Base-by-base conservation (phyloP, 1,284 basidiomycete genomes). In the Blastosporella zonata region DNA sequence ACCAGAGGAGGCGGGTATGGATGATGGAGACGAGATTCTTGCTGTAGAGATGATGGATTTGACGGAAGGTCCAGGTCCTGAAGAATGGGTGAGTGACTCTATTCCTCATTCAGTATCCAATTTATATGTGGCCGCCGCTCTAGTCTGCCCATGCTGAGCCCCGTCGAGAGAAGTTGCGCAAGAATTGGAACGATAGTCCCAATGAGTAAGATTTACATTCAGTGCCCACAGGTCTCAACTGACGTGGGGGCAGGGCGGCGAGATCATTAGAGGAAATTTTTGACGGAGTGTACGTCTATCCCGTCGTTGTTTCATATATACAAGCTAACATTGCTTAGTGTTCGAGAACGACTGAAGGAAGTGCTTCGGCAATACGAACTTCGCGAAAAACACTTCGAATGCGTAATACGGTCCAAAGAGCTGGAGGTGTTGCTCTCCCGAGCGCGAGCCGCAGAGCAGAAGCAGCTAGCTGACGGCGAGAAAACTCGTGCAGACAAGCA, bases 1-100 rank as follows among this genome's bases (percentile, higher is more conserved):
- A 8, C 83, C 88, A n/a, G 89, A 91, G 63, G 88, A 91, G 56
- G 78, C 81, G 37, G 84, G 84, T 1, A 86, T 92, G 72, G 88
- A 91, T 58, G 85, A 90, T 58, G 82, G 82, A 6, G 90, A 92
- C 63, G 87, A 90, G 67, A 89, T 92, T 60, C 69, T 90, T 43
- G 89, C 90, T 13, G 83, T 92, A 9, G 89, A 92, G 70, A 67
- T 92, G 64, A 87, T 91, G 86, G 89, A 92, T 62, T 70, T 92
- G 55, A 91, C 89, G 6, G 82, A 84, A 47, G 79, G 77, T 15
- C 70, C 78, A 9, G 73, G 73, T 40, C 67, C 75, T 22, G 84
- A 88, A 54, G 75, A 78, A 57, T 76, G 77, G 73, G 84, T 83
- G 60, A 65, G 83, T 71, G 27, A 23, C 15, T 44, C 23, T 39